Conservation (phyloP, 2,329 filamentous ascomycete genomes). For the Aspergillus sp. region DNA sequence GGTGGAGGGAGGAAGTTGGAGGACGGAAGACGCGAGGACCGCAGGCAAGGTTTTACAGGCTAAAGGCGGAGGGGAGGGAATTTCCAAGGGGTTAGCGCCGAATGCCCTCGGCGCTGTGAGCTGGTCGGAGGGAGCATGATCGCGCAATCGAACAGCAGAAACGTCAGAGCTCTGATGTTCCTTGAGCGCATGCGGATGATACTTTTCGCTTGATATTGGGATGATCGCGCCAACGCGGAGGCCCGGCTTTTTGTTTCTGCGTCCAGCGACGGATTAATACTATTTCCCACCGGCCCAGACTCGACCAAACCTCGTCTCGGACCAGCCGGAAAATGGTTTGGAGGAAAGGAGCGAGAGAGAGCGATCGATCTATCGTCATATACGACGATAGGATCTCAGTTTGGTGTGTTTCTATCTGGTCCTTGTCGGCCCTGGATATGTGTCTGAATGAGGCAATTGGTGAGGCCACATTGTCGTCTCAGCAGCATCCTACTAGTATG, state of each 20-base stretch:
- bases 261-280: slow-evolving; percentile 42
- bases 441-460: background rate
- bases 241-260: slow-evolving; percentile 43
- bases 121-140: slow-evolving; percentile 33
- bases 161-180: slow-evolving; percentile 13
- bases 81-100: slow-evolving; percentile 38
- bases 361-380: background rate
- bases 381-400: background rate
- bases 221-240: slow-evolving; percentile 36
- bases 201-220: slow-evolving; percentile 30
- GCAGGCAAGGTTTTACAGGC: slow-evolving; percentile 35
- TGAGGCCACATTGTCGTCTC: background rate
- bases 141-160: slow-evolving; percentile 20
- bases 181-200: slow-evolving; percentile 14
- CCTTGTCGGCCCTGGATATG: background rate
- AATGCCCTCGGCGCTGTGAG: slow-evolving; percentile 28
- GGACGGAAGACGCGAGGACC: slow-evolving; percentile 30
- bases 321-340: background rate
- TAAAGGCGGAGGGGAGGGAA: slow-evolving; percentile 31
- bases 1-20: slow-evolving; percentile 21
- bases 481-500: too few relatives aligned
- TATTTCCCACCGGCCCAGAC: slow-evolving; percentile 35
- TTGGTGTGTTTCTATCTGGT: background rate
- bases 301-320: slow-evolving; percentile 12
- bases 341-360: background rate